Evolutionary conservation across 768 basidiomycete species (phyloP).

Genomic region (Amanita muscaria): DNA sequence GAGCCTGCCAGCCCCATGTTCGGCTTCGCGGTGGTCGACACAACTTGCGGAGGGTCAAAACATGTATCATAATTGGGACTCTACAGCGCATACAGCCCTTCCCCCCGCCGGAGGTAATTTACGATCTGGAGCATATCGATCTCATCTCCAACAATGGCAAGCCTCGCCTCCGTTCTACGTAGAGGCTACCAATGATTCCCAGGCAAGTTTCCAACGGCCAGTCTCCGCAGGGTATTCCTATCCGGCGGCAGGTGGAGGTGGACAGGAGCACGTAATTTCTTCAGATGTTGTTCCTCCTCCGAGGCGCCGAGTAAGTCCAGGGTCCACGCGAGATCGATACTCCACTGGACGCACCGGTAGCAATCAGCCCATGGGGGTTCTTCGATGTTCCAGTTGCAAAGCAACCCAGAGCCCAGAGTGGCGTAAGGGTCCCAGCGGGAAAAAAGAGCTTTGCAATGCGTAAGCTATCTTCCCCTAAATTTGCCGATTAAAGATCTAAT

Average conservation of each 20-base stretch:
- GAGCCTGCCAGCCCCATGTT: conserved; percentile 24
- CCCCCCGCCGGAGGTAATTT: conserved; percentile 23
- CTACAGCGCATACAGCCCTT: conserved; percentile 23
- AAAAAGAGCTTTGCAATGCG: conserved; percentile 91
- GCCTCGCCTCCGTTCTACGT: conserved; percentile 22
- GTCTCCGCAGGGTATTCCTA: conserved; percentile 31
- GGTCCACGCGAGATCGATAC: conserved; percentile 38
- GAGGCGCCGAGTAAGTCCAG: conserved; percentile 48
- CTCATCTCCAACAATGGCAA: conserved; percentile 31
- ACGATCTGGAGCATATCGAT: conserved; percentile 24
- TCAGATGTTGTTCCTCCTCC: conserved; percentile 48
- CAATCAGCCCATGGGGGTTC: conserved; percentile 65
- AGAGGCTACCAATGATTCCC: conserved; percentile 4
- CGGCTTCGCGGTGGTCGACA: conserved; percentile 36
- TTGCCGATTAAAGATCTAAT: not conserved
- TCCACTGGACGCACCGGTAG: conserved; percentile 39
- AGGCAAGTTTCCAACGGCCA: conserved; percentile 19
- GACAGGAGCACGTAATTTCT: conserved; percentile 20
- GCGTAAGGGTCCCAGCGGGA: conserved; percentile 85
- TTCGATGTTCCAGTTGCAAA: conserved; percentile 73
- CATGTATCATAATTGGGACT: conserved; percentile 22
- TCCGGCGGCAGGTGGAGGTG: conserved; percentile 24
- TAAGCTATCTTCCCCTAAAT: conserved; percentile 31
- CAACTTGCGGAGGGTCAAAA: conserved; percentile 17
- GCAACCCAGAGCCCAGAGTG: conserved; percentile 81